Conservation (phyloP, 2,329 filamentous ascomycete genomes). For the Colletotrichum lindemuthianum region DNA sequence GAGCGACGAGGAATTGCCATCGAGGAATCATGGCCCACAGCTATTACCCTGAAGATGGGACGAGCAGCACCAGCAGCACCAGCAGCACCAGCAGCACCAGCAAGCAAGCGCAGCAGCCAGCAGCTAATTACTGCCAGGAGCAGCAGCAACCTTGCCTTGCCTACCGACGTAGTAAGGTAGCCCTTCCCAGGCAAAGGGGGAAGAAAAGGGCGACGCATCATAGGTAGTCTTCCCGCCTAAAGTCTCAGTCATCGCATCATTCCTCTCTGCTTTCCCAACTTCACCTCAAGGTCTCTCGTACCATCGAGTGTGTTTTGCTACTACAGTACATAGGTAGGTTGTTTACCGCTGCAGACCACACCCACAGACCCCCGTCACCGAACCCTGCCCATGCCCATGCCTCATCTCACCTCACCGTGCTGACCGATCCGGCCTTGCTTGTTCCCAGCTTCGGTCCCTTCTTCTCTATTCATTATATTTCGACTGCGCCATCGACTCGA, state of each 20-base stretch:
- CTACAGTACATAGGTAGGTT: background rate
- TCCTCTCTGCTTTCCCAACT: background rate
- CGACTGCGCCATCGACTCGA: background rate
- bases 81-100: background rate
- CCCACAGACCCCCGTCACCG: background rate
- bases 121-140: background rate
- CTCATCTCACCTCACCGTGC: slow-evolving; percentile 19
- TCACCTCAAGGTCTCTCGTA: background rate
- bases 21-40: background rate
- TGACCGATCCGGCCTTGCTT: slow-evolving; percentile 1
- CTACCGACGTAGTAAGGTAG: no score
- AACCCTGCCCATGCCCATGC: background rate
- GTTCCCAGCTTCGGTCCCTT: background rate
- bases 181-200: background rate
- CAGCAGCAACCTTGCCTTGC: no score
- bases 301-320: background rate
- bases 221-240: background rate
- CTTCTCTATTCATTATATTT: background rate
- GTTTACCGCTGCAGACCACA: slow-evolving; percentile 5
- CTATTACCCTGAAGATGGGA: slow-evolving; percentile 3
- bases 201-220: background rate
- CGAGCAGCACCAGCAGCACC: background rate
- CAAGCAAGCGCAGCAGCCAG: background rate
- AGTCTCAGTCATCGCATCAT: slow-evolving; percentile 6
- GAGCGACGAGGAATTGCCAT: slow-evolving; percentile 1